Evolutionary conservation across 306 rosid species (phyloP), one percentile per base, ranked within the genome.

Genomic region (Medicago lupulina): DNA sequence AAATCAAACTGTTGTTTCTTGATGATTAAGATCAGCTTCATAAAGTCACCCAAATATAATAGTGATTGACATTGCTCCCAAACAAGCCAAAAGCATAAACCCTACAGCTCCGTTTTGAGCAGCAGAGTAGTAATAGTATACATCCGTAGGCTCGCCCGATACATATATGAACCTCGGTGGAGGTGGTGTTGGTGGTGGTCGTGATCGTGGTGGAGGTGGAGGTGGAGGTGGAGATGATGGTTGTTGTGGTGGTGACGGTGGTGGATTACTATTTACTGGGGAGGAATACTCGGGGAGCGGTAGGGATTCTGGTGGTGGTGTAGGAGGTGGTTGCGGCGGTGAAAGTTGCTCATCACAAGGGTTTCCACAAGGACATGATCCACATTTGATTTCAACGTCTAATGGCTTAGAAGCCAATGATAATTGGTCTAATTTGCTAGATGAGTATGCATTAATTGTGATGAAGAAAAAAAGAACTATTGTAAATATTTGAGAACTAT

Each of bases 151-250:
- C 15, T 69, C 69, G 23, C 87, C 86, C 1, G 92, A 80, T 36
- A 90, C 88, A 40, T 94, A 94, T 51, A 78, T 76, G 79, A 91
- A 94, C 82, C 98, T 81, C 8, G 96, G 92, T 0, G 97, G 96
- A 0, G 97, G 96, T 0, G 88, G 88, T 6, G 83, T 28, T n/a
- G 86, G 87, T 7, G 88, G 85, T 1, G 74, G 79, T 0, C 25
- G 55, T 0, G 61, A 25, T 13, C 80, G 83, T 1, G 59, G 50
- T 15, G 78, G 74, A 2, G 88, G 75, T 2, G 77, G 74, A 2
- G 88, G 75, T 2, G 77, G 74, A 0, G 87, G 74, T 1, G 85
- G 71, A 0, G 83, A 69, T 0, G 84, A 75, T 1, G 80, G 76
- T 1, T 76, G 74, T 0, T 82, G 80, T 0, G 88, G 83, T 0